Evolutionary conservation across 2,329 filamentous ascomycete species (phyloP).

Genomic region (Xylariaceae sp.): DNA sequence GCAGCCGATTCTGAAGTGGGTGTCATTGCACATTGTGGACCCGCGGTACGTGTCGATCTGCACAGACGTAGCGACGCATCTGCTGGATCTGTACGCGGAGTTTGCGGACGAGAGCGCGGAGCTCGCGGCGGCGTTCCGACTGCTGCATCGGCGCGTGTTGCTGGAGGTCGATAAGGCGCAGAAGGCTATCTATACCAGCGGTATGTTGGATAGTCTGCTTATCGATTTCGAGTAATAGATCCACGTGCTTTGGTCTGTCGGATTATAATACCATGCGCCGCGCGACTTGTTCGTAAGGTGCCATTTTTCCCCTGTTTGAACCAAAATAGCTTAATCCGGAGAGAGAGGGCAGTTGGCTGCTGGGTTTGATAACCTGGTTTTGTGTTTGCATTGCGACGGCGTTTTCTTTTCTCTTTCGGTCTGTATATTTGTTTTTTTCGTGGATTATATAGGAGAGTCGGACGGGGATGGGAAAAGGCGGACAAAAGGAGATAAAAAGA

Average conservation of each 20-base stretch:
- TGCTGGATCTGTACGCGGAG: conserved; percentile 83
- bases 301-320: neutral
- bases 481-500: conserved; percentile 1
- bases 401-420: conserved; percentile 25
- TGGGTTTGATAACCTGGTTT: conserved; percentile 9
- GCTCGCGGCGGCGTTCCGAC: conserved; percentile 64
- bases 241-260: neutral
- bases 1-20: conserved; percentile 78
- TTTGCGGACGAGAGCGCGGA: conserved; percentile 68
- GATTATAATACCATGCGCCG: neutral
- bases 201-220: conserved; percentile 75
- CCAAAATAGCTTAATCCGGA: neutral
- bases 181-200: conserved; percentile 72
- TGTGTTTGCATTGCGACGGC: conserved; percentile 39
- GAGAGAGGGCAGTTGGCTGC: neutral
- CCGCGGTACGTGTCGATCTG: conserved; percentile 75
- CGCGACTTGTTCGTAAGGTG: too few species aligned
- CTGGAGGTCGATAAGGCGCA: conserved; percentile 78
- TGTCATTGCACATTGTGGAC: conserved; percentile 73
- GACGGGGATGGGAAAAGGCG: conserved; percentile 6
- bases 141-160: conserved; percentile 64
- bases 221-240: conserved; percentile 35
- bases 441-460: conserved; percentile 11
- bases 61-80: conserved; percentile 73
- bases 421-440: neutral